Evolutionary conservation across 169 alveolate genomes (phyloP), one percentile per base, ranked within the genome.

Genomic region (Plasmodium gallinaceum): DNA sequence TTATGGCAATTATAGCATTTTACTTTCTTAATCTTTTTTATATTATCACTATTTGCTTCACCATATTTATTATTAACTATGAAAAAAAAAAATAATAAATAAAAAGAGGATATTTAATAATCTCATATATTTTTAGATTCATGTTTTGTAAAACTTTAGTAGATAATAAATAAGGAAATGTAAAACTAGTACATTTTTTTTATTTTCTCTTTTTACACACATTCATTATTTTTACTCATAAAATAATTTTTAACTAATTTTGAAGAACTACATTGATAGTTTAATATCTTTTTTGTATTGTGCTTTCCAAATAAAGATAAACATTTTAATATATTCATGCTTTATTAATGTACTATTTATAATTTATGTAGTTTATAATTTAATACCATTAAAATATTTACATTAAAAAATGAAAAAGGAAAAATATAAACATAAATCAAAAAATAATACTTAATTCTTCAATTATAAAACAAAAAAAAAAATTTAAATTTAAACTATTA

Each of bases 221-320:
- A 61, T 57, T 46, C 14, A 64, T 69, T 52, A 22, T 65, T 68
- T 62, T 48, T 64, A 66, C 45, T 37, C 18, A 48, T 52, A 72
- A 42, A 68, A 37, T 52, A 52, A 0, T 16, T 46, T 26, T 68
- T 42, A 42, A 22, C 18, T 46, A 68, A 54, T 7, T 22, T 14
- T 6, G 61, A 14, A 18, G 16, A 18, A 54, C 0, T 42, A 7
- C 20, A 66, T 5, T 14, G 42, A 4, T 16, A 16, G 8, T 14
- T 54, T 9, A 32, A 9, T 32, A 45, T 80, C 14, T 32, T 45
- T 48, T 22, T 52, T 61, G 12, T 61, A 45, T 66, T 80, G 75
- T 80, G 83, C 52, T 60, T 80, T 83, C 90, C 66, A 72, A 80
- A 80, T 58, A 57, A 45, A 7, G 72, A 32, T 26, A 61, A 48